Conservation (phyloP, 2,329 filamentous ascomycete species). For the Aureobasidium sp. region DNA sequence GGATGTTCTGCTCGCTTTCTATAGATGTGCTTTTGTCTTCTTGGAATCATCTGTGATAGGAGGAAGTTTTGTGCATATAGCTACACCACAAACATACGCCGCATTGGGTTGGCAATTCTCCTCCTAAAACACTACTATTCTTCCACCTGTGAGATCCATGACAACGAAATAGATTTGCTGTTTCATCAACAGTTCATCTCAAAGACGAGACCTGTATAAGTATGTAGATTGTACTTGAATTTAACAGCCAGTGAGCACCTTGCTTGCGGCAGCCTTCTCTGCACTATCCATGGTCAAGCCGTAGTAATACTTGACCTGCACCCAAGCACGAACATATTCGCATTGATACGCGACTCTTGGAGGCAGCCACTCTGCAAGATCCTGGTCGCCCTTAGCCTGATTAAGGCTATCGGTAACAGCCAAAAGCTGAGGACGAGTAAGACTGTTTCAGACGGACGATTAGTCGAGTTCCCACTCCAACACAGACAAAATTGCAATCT, state of each 20-base stretch:
- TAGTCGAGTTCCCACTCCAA: too few relatives aligned
- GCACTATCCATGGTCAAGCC: slow-evolving; percentile 57
- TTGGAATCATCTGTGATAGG: not conserved
- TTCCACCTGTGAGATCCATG: too few relatives aligned
- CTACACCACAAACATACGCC: not conserved
- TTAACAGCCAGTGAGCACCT: slow-evolving; percentile 58
- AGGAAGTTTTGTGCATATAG: not conserved
- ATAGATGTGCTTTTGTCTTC: not conserved
- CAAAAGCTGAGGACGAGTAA: slow-evolving; percentile 56
- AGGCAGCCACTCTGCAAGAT: slow-evolving; percentile 70
- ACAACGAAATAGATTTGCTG: too few relatives aligned
- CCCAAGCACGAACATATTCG: slow-evolving; percentile 68
- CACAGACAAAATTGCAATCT: slow-evolving; percentile 27
- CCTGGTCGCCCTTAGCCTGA: slow-evolving; percentile 60
- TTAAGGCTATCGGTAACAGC: slow-evolving; percentile 74
- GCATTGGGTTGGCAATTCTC: not conserved
- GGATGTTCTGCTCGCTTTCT: not conserved
- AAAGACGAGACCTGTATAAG: not conserved
- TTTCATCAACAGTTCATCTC: not conserved
- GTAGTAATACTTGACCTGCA: slow-evolving; percentile 70
- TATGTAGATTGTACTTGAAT: not conserved
- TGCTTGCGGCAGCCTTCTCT: slow-evolving; percentile 60
- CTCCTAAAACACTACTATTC: not conserved
- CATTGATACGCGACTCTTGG: slow-evolving; percentile 62
- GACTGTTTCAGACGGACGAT: not conserved